Percentiles rank a stretch among this genome's conserved stretches.
phyloP scores from a whole-genome alignment of 176 grass and related monocot species.

The Bonia amplexicaulis region DNA sequence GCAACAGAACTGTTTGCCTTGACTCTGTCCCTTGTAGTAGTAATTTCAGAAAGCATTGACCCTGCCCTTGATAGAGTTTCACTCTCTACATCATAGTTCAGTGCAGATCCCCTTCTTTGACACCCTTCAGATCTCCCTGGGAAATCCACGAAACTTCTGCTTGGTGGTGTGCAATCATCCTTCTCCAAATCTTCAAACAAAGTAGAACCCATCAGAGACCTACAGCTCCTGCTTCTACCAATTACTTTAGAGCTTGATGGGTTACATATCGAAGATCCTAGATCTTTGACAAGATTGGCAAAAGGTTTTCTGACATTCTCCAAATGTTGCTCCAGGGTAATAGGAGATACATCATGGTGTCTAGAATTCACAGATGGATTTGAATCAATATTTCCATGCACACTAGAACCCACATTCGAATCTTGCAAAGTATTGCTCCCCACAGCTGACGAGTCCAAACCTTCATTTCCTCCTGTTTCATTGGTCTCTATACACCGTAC shows the following conservation, averaged over 20 bases:
- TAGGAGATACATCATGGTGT: conserved; percentile 13
- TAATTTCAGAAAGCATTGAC: conserved; percentile 76
- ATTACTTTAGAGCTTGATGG: conserved; percentile 44
- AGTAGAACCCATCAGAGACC: conserved; percentile 53
- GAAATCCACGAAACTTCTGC: conserved; percentile 59
- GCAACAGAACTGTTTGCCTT: conserved; percentile 37
- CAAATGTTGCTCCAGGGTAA: conserved; percentile 89
- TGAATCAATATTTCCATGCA: conserved; percentile 16
- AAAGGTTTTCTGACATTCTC: conserved; percentile 75
- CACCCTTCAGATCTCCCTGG: conserved; percentile 60
- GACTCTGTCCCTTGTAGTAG: conserved; percentile 26
- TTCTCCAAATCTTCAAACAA: conserved; percentile 46
- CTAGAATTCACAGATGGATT: conserved; percentile 33
- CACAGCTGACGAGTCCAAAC: conserved; percentile 32
- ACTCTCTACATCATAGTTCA: conserved; percentile 61
- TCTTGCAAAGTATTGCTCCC: conserved; percentile 43
- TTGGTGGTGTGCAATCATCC: conserved; percentile 64
- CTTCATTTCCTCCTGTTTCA: conserved; percentile 36
- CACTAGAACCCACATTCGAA: conserved; percentile 15
- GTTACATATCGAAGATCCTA: conserved; percentile 41
- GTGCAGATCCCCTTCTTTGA: conserved; percentile 36
- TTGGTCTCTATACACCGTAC: conserved; percentile 75
- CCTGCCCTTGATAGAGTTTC: conserved; percentile 62
- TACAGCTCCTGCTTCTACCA: conserved; percentile 83
- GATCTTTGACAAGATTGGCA: conserved; percentile 42